These are phyloP conservation scores for Cyberlindnera xylosilytica DNA, from an alignment of 805 yeast species.

Conservation along the genomic window DNA sequence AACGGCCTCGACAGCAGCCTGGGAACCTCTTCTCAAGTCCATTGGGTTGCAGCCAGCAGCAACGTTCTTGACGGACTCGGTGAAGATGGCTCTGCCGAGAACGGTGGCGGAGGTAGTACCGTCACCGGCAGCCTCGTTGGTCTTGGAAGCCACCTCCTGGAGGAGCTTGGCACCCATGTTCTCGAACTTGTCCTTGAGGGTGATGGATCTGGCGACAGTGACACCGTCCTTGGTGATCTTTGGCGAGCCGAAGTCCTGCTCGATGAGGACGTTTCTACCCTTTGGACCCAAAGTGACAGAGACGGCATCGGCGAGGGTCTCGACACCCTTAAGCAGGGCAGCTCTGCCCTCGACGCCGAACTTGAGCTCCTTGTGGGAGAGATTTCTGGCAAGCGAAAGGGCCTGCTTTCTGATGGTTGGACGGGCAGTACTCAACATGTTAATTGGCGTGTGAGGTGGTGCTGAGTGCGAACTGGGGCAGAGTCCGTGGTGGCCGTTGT, in stretches of 20 bases:
- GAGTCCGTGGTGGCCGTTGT: neutral
- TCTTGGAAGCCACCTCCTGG: constrained; percentile 97
- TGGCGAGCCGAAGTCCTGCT: constrained; percentile 95
- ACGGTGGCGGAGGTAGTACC: constrained; percentile 99
- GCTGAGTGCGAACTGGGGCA: too few relatives aligned
- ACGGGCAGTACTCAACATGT: constrained; percentile 28
- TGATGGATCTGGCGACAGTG: constrained; percentile 89
- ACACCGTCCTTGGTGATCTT: constrained; percentile 99
- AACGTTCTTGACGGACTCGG: constrained; percentile 95
- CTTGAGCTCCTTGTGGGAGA: constrained; percentile 85
- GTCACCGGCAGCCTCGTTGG: constrained; percentile 98
- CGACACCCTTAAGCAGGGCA: constrained; percentile 88
- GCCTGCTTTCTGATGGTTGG: constrained; percentile 25
- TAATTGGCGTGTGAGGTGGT: neutral
- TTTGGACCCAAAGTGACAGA: constrained; percentile 97
- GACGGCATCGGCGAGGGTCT: constrained; percentile 83
- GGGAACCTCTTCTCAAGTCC: constrained; percentile 98
- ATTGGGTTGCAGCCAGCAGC: constrained; percentile 99
- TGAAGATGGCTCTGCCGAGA: constrained; percentile 92
- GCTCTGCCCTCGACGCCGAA: constrained; percentile 68
- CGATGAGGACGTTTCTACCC: constrained; percentile 96
- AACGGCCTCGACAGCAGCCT: constrained; percentile 96
- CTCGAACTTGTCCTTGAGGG: constrained; percentile 88
- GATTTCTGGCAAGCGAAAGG: constrained; percentile 27
- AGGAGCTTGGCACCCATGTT: constrained; percentile 94